Evolutionary conservation across 2,329 filamentous ascomycete genomes (phyloP).

Genomic region (Pseudocercospora pini-densiflorae): DNA sequence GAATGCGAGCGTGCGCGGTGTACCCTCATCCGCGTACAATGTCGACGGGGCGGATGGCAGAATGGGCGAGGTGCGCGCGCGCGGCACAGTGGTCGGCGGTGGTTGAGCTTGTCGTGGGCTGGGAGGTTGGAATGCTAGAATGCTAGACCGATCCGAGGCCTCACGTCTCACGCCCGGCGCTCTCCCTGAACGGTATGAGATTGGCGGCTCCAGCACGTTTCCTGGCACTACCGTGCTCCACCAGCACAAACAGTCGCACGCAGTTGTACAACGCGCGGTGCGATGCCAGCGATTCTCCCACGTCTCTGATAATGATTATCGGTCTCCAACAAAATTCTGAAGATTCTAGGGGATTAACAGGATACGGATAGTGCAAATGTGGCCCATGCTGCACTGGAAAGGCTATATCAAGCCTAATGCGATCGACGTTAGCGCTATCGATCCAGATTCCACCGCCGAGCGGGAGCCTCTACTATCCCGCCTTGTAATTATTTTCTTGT

Average conservation of each 20-base stretch:
- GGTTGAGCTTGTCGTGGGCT: background rate
- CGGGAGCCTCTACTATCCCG: background rate
- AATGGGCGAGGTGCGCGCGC: background rate
- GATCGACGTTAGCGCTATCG: background rate
- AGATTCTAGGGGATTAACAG: background rate
- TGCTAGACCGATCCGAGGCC: background rate
- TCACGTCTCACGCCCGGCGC: background rate
- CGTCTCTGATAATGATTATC: background rate
- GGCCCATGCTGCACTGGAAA: background rate
- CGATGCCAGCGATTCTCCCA: background rate
- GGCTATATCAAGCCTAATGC: background rate
- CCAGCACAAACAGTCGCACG: background rate
- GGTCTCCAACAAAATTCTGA: background rate
- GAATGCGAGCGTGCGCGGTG: background rate
- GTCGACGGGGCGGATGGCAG: background rate
- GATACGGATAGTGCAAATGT: background rate
- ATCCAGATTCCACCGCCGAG: background rate
- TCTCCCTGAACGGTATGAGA: too few species aligned
- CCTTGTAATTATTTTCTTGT: background rate
- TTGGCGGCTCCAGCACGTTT: background rate
- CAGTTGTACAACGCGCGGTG: background rate
- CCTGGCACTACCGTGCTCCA: background rate
- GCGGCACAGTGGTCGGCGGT: background rate
- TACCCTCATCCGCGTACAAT: slow-evolving; percentile 3
- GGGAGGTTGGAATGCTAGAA: slow-evolving; percentile 3